Conservation (phyloP, 495 filamentous ascomycete species). For the Penicillium silybi region DNA sequence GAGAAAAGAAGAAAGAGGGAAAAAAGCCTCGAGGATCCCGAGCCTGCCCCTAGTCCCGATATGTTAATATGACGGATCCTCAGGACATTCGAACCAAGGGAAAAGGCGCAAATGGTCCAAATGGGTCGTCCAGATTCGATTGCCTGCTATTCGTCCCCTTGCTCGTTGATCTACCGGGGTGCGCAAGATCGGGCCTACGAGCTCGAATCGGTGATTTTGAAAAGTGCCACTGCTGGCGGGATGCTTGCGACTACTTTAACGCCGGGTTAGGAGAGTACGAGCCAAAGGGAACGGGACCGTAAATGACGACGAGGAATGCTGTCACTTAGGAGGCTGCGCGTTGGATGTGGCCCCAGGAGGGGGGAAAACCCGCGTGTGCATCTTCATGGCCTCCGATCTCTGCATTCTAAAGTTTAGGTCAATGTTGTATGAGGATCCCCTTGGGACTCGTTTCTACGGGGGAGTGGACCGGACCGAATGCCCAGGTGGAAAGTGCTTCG, state of each 20-base stretch:
- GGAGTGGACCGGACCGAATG: background rate
- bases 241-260: background rate
- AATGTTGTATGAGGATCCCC: slow-evolving; percentile 18
- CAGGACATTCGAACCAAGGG: slow-evolving; percentile 31
- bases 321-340: slow-evolving; percentile 16
- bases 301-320: slow-evolving; percentile 19
- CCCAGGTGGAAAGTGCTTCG: background rate
- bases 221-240: background rate
- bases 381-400: slow-evolving; percentile 1
- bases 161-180: background rate
- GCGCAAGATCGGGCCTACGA: background rate
- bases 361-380: background rate
- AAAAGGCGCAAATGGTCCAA: slow-evolving; percentile 10
- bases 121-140: slow-evolving; percentile 8
- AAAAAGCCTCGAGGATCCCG: slow-evolving; percentile 40
- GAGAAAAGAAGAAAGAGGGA: slow-evolving; percentile 19
- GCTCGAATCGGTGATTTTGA: background rate
- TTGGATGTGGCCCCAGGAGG: background rate
- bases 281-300: background rate
- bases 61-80: slow-evolving; percentile 50
- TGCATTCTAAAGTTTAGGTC: background rate
- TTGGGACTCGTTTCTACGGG: background rate
- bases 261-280: background rate
- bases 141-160: slow-evolving; percentile 2
- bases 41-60: slow-evolving; percentile 46